These are phyloP conservation scores for Cordia subcordata DNA, from an alignment of 257 asterid genomes.

Conservation along the genomic window DNA sequence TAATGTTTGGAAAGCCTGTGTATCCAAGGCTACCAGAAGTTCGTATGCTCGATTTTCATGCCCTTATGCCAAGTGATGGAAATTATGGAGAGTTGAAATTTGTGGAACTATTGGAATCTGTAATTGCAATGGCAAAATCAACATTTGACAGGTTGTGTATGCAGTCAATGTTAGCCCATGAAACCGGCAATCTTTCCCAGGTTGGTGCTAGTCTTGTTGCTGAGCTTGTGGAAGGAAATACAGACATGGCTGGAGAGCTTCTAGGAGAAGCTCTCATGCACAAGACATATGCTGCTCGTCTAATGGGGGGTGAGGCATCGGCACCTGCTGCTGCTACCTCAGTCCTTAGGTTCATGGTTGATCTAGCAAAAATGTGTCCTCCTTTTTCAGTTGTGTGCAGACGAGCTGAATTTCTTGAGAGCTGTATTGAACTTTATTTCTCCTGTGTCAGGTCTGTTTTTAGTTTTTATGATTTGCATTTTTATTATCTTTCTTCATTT, in stretches of 20 bases:
- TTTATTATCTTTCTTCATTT: not conserved
- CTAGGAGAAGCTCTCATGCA: slow-evolving; percentile 99
- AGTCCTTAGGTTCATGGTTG: slow-evolving; percentile 97
- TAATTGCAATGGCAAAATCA: slow-evolving; percentile 95
- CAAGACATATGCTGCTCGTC: slow-evolving; percentile 98
- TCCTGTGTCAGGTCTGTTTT: slow-evolving; percentile 84
- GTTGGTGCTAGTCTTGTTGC: slow-evolving; percentile 89
- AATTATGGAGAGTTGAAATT: slow-evolving; percentile 72
- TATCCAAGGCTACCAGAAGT: slow-evolving; percentile 99
- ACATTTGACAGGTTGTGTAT: slow-evolving; percentile 82
- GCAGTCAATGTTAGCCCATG: slow-evolving; percentile 85
- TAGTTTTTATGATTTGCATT: not conserved
- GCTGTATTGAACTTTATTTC: slow-evolving; percentile 89
- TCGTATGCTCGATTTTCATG: slow-evolving; percentile 96
- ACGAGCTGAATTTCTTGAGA: slow-evolving; percentile 87
- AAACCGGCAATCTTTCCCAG: slow-evolving; percentile 85
- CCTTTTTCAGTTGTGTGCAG: slow-evolving; percentile 87
- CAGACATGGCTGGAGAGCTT: slow-evolving; percentile 89
- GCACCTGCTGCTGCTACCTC: slow-evolving; percentile 99
- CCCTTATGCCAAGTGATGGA: slow-evolving; percentile 90
- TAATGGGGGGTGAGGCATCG: slow-evolving; percentile 98
- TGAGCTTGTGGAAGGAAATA: slow-evolving; percentile 79
- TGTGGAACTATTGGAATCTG: slow-evolving; percentile 81
- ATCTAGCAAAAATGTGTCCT: slow-evolving; percentile 97
- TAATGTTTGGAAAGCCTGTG: slow-evolving; percentile 93